Percentiles rank a stretch among this genome's conserved stretches.
Evolutionary conservation across 768 basidiomycete species (phyloP).

Genomic region (Boletus subparvulus): DNA sequence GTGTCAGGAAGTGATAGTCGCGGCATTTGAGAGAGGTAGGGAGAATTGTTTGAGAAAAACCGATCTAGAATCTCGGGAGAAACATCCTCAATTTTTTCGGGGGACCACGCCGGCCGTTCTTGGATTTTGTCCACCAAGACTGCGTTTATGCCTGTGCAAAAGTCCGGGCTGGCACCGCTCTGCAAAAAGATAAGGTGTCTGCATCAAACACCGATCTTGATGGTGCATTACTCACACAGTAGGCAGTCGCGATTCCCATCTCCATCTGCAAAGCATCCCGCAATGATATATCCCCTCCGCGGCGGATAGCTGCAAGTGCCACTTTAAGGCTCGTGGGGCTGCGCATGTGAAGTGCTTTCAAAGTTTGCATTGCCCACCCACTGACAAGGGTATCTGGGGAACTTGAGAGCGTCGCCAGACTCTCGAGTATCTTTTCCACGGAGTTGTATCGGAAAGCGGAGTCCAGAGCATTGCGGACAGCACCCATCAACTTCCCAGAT

Average conservation of each 20-base stretch:
- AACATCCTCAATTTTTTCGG: constrained; percentile 60
- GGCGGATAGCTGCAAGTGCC: constrained; percentile 74
- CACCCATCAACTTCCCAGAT: constrained; percentile 52
- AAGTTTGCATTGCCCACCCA: constrained; percentile 74
- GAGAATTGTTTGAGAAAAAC: constrained; percentile 66
- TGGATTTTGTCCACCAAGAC: constrained; percentile 55
- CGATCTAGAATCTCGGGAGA: constrained; percentile 52
- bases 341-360: constrained; percentile 58
- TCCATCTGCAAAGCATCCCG: constrained; percentile 79
- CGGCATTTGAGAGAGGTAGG: constrained; percentile 47
- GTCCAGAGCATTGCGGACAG: constrained; percentile 77
- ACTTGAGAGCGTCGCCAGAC: constrained; percentile 45
- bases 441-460: constrained; percentile 66
- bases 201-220: constrained; percentile 8
- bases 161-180: constrained; percentile 81
- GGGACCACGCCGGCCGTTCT: constrained; percentile 69
- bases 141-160: constrained; percentile 74
- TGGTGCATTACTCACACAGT: constrained; percentile 62
- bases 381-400: constrained; percentile 46
- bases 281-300: constrained; percentile 63
- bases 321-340: constrained; percentile 94
- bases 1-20: constrained; percentile 42
- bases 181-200: constrained; percentile 32
- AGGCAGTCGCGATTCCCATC: constrained; percentile 83
- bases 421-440: constrained; percentile 69